phyloP scores from a whole-genome alignment of 2,329 filamentous ascomycete genomes.

The Microdochium bolleyi region DNA sequence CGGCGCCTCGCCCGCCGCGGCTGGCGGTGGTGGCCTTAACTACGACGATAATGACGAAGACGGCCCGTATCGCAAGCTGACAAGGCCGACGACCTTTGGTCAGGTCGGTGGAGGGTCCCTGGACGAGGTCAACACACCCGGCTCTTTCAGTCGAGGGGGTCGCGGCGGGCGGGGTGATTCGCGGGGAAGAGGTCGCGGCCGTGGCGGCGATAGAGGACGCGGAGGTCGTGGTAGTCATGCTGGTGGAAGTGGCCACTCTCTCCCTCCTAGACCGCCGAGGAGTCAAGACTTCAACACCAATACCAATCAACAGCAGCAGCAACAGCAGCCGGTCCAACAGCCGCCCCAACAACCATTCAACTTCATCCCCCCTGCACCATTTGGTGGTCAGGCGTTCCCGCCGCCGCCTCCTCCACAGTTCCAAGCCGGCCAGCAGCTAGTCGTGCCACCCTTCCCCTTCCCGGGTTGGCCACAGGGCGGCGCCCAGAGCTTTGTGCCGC shows the following conservation, averaged over 20 bases:
- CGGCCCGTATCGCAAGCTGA: constrained; percentile 63
- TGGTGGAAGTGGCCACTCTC: constrained; percentile 33
- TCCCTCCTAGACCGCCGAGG: constrained; percentile 21
- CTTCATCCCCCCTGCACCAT: constrained; percentile 18
- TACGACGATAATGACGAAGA: constrained; percentile 61
- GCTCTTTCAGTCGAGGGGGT: constrained; percentile 7
- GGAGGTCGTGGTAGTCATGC: constrained; percentile 32
- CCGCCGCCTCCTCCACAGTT: constrained; percentile 11
- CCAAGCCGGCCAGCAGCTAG: constrained; percentile 24
- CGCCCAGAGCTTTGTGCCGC: constrained; percentile 20
- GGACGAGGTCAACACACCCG: neutral
- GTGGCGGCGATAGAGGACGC: constrained; percentile 24
- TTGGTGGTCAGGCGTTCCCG: constrained; percentile 21
- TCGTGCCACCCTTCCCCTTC: constrained; percentile 32
- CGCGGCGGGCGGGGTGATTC: constrained; percentile 35
- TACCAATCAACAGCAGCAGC: constrained; percentile 19
- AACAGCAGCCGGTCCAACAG: constrained; percentile 17
- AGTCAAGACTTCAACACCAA: constrained; percentile 21
- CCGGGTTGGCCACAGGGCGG: constrained; percentile 30
- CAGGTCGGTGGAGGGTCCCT: constrained; percentile 17
- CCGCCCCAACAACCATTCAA: constrained; percentile 12
- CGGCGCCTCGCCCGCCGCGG: constrained; percentile 24
- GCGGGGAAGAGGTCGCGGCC: constrained; percentile 35
- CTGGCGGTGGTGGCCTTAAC: constrained; percentile 39
- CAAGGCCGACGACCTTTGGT: constrained; percentile 58